Base-by-base conservation (phyloP, 1,139 yeast species). In the Yamadazyma triangularis region DNA sequence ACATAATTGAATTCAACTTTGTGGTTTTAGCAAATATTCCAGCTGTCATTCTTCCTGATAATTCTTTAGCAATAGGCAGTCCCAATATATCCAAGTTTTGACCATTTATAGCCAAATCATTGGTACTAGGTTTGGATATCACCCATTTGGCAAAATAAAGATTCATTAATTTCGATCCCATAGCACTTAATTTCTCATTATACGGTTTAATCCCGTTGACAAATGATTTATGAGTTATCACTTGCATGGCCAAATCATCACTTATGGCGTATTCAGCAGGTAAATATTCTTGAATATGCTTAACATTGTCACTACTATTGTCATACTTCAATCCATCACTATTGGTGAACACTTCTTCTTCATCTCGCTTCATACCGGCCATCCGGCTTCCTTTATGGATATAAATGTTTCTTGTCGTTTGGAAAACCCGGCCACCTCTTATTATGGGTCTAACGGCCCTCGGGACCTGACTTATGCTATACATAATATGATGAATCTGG, bases 181-280 rank as follows among this genome's bases (percentile, higher is more conserved):
- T 63, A 30, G 81, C 73, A 15, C 86, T 70, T 47, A 89, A 66
- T 55, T 83, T 84, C 52, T 87, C 95, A 58, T 89, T 89, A 58
- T 82, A 86, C 13, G 96, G 96, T 48, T 80, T 79, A 39, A 75
- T 68, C 11, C 95, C 96, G 58, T 86, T 93, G 7, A 94, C 94
- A 67, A 88, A 89, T 25, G 95, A 85, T 60, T 89, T 89, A 60
- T 89, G 96, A 9, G 96, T 88, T 48, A 88, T 63, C 22, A 84
- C 78, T 60, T 89, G 96, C 39, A 87, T 62, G 23, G 83, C 65
- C 37, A 84, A 46, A 16, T 73, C 73, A 36, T 73, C 73, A 15
- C 79, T 70, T 33, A 75, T 56, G 40, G 56, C 48, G 47, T 63
- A 70, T 44, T 67, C 58, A 13, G 56, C 56, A 20, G 52, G 42